Evolutionary conservation across 78 protist genomes (phyloP), one percentile per base, ranked within the genome.

Genomic region (Dictyostelium firmibasis): DNA sequence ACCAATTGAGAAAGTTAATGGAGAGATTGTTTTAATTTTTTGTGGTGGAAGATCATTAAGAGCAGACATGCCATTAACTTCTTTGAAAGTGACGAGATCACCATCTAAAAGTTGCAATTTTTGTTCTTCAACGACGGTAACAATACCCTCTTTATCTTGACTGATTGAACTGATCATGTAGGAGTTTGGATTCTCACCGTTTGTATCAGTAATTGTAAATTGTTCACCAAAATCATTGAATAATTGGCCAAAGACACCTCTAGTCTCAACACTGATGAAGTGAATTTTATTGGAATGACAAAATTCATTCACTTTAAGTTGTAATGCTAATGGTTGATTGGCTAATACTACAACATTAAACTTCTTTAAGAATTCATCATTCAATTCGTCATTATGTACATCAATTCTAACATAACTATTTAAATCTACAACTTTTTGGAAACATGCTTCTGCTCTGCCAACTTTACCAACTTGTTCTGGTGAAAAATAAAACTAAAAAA

Each of bases 191-290:
- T 78, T 87, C 60, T 99, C 99, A 70, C 99, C 99, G 25, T 95
- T 92, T 83, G 91, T 53, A 84, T 98, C 99, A 11, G 44, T 13
- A 4, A 99, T 96, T 1, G 25, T 87, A 67, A 98, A 98, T 1
- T 4, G 60, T 25, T 76, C 79, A 31, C 99, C 99, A 75, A 97
- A 98, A 92, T 98, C 99, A 72, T 47, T 86, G 72, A 99, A 99
- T 27, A 96, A 16, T 33, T 35, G 47, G 62, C 95, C 98, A 44
- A 98, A 98, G 9, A 98, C 77, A 35, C 99, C 99, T 20, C 50
- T 35, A 3, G 97, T 81, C 13, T 79, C 94, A n/a, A 97, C 83
- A 9, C 29, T 0, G 35, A 98, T 91, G 81, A 96, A 96, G 14
- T 38, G 27, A 64, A 92, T 81, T 38, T 84, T 85, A 57, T 85